Base-by-base conservation (phyloP, 1,284 basidiomycete genomes). In the Ustilago tritici region DNA sequence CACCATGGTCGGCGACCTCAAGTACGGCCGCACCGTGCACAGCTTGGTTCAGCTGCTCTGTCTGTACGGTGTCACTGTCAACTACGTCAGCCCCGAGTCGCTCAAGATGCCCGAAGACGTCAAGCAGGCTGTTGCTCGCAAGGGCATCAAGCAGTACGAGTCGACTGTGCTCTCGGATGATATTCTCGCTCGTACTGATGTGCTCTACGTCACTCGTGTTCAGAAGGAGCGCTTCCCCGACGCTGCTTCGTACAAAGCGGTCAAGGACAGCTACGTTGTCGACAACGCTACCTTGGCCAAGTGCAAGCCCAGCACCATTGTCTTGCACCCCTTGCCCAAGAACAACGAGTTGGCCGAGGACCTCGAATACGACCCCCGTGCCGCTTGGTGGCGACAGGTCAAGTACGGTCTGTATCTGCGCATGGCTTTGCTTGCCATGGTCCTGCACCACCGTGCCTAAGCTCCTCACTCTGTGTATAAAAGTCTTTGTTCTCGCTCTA, bases 331-430 rank as follows among this genome's bases (percentile, higher is more conserved):
- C 17, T 89, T 99, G 53, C 97, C 97, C 19, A 89, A 97, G 82
- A 91, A 95, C 56, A 95, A 95, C 84, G 95, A 99, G 92, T 96
- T 99, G 81, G 95, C 97, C 86, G 93, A 95, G 7, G 95, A 98
- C 86, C 95, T 99, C 61, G 97, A 99, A 88, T 98, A 97, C 83
- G 96, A 99, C 87, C 93, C 91, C 14, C 91, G 93, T 54, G 96
- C 95, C 1, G 95, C 95, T 36, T 99, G 98, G 88, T 98, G 98
- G 92, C 91, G 97, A 56, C 95, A 98, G 87, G 98, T 98, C 95
- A 92, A 95, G 74, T 97, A 96, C 87, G 97, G 96, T 60, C 92
- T 98, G 78, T 98, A 95, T 87, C 55, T 81, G 41, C 78, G 80
- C 70, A 81, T 84, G 82, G 84, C 84, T 10, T 70, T 85, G 57